phyloP scores from a whole-genome alignment of 768 basidiomycete species.

The Rickenella mellea region DNA sequence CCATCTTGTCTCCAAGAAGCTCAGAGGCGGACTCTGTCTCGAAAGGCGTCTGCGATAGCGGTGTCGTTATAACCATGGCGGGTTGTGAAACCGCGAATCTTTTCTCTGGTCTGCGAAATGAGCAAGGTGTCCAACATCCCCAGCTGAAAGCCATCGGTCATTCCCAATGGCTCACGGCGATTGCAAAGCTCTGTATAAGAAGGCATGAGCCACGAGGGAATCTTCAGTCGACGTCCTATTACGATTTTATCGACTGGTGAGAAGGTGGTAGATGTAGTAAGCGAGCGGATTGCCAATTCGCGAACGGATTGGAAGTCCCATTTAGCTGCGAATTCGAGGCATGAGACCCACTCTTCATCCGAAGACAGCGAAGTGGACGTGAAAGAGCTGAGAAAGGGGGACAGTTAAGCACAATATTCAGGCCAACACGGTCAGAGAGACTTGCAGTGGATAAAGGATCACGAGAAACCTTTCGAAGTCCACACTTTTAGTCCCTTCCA shows the following conservation, averaged over 20 bases:
- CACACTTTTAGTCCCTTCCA: constrained; percentile 14
- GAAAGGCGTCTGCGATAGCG: too few species aligned
- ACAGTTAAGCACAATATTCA: constrained; percentile 1
- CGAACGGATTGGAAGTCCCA: neutral
- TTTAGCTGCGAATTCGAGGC: neutral
- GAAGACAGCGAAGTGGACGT: neutral
- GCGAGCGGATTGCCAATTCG: neutral
- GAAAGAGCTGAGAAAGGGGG: constrained; percentile 1
- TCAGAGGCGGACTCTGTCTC: too few species aligned
- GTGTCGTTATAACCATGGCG: too few species aligned
- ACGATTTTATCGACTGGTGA: neutral
- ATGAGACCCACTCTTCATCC: neutral
- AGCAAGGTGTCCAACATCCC: neutral
- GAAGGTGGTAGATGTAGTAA: neutral
- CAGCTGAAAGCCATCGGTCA: neutral
- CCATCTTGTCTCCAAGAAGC: too few species aligned
- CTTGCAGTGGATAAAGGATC: constrained; percentile 9
- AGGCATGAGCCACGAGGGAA: neutral
- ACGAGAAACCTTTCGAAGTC: constrained; percentile 27
- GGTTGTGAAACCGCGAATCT: neutral
- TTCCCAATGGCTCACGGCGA: neutral
- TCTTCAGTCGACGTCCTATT: neutral
- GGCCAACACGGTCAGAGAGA: neutral
- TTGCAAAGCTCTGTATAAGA: neutral
- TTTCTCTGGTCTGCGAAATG: neutral